These are phyloP conservation scores for Vitis amurensis DNA, from an alignment of 164 flowering plant species.

Conservation along the genomic window DNA sequence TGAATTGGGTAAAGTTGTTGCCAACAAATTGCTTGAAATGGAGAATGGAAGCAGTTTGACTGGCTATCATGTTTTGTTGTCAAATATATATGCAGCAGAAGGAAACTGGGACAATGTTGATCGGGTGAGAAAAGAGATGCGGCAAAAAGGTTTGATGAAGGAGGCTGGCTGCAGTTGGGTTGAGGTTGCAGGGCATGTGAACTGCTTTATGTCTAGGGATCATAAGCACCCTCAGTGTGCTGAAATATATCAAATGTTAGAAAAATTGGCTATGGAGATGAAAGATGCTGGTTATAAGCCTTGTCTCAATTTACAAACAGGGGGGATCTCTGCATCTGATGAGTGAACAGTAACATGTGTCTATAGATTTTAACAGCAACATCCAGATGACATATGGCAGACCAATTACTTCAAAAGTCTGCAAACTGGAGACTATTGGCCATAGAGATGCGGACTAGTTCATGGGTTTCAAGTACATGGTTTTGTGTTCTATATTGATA, in stretches of 20 bases:
- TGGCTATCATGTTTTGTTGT: conserved; percentile 79
- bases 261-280: conserved; percentile 46
- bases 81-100: conserved; percentile 80
- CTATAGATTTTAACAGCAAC: no score
- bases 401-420: no score
- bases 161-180: conserved; percentile 81
- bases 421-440: no score
- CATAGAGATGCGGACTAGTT: no score
- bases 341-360: conserved; percentile 11
- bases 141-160: conserved; percentile 66
- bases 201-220: conserved; percentile 63
- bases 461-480: no score
- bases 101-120: conserved; percentile 66
- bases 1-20: conserved; percentile 63
- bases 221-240: conserved; percentile 45
- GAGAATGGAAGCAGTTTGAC: conserved; percentile 37
- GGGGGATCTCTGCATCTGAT: conserved; percentile 17
- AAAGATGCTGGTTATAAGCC: conserved; percentile 38
- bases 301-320: conserved; percentile 5
- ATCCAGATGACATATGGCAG: no score
- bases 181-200: conserved; percentile 48
- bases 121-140: conserved; percentile 65
- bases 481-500: no score
- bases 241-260: conserved; percentile 51
- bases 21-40: conserved; percentile 54